Evolutionary conservation across 1,139 yeast genomes (phyloP).

Genomic region (Candida sp.): DNA sequence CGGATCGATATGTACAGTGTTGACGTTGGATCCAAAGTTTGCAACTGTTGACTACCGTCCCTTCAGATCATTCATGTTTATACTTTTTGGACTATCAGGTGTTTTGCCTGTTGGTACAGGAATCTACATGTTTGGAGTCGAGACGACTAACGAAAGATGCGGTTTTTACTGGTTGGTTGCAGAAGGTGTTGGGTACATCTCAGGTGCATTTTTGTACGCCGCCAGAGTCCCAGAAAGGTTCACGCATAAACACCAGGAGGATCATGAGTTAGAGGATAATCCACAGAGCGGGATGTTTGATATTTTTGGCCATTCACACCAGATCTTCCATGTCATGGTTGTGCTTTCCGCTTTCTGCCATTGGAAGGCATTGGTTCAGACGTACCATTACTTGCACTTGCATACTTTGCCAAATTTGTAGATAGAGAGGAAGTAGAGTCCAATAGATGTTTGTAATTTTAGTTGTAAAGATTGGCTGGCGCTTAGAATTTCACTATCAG

Average conservation of each 20-base stretch:
- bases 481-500: background rate
- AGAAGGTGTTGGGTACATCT: constrained; percentile 77
- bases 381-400: constrained; percentile 57
- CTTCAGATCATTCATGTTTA: constrained; percentile 77
- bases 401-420: constrained; percentile 11
- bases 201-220: constrained; percentile 84
- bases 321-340: constrained; percentile 82
- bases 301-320: constrained; percentile 84
- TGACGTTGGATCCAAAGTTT: constrained; percentile 71
- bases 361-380: constrained; percentile 63
- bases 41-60: constrained; percentile 75
- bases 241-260: constrained; percentile 55
- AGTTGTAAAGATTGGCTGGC: background rate
- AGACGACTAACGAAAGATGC: constrained; percentile 52
- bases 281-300: constrained; percentile 54
- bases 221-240: constrained; percentile 76
- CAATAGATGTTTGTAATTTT: background rate
- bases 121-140: constrained; percentile 31
- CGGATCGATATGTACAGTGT: constrained; percentile 65
- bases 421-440: background rate
- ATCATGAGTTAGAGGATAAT: constrained; percentile 16
- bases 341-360: constrained; percentile 84
- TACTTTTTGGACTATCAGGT: constrained; percentile 82
- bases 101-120: constrained; percentile 70
- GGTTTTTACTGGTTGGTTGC: constrained; percentile 63